Evolutionary conservation across 139 green algal species (phyloP).

Genomic region (Micractinium sp.): DNA sequence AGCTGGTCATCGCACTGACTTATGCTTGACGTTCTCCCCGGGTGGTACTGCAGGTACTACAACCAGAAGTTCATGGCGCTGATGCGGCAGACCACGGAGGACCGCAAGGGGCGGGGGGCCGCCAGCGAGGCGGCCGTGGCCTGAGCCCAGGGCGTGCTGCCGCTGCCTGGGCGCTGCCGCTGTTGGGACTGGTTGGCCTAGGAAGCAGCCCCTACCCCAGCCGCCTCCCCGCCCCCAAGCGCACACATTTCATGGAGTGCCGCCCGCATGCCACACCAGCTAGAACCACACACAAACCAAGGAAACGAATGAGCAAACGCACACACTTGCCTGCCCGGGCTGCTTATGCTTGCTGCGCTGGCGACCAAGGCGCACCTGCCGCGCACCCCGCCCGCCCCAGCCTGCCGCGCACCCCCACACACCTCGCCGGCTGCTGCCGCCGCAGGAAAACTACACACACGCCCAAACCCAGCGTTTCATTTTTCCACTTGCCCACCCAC

Average conservation of each 20-base stretch:
- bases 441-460: too few species aligned
- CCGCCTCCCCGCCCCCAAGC: background rate
- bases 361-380: too few species aligned
- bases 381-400: too few species aligned
- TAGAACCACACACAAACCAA: background rate
- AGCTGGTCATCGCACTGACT: background rate
- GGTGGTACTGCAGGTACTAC: slow-evolving; percentile 38
- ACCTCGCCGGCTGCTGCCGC: too few species aligned
- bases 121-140: background rate
- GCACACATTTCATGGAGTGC: background rate
- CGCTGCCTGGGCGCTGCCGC: background rate
- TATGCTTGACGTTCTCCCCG: background rate
- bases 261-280: too few species aligned
- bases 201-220: too few species aligned
- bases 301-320: background rate
- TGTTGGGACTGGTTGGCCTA: too few species aligned
- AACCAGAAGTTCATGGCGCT: slow-evolving; percentile 41
- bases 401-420: too few species aligned
- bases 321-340: too few species aligned
- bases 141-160: background rate
- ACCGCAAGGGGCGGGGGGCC: background rate
- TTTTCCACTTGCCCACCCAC: too few species aligned
- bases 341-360: too few species aligned
- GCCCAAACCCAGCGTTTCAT: too few species aligned
- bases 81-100: slow-evolving; percentile 14